phyloP scores from a whole-genome alignment of 2,329 filamentous ascomycete genomes.

The Chaetomiaceae sp. region DNA sequence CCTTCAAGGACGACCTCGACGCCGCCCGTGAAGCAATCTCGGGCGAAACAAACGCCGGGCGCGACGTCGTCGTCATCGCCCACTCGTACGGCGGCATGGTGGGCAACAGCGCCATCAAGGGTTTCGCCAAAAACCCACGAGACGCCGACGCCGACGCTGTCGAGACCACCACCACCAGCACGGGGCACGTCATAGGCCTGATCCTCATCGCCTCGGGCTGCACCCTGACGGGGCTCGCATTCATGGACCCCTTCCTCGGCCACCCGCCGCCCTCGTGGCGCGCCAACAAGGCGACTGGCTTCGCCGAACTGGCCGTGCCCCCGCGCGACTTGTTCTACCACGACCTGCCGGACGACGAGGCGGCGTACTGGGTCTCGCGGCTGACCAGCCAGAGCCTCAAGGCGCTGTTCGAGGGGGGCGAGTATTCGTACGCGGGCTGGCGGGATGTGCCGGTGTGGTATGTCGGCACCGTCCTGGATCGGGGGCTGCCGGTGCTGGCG shows the following conservation, averaged over 20 bases:
- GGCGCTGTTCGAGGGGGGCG: constrained; percentile 41
- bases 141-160: background rate
- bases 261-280: constrained; percentile 41
- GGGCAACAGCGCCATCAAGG: constrained; percentile 43
- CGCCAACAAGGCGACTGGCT: constrained; percentile 38
- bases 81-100: constrained; percentile 49
- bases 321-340: constrained; percentile 46
- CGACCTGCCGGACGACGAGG: constrained; percentile 43
- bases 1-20: constrained; percentile 41
- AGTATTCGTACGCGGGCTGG: constrained; percentile 44
- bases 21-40: constrained; percentile 35
- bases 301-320: constrained; percentile 36
- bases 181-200: constrained; percentile 41
- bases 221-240: constrained; percentile 33
- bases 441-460: constrained; percentile 45
- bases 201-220: constrained; percentile 44
- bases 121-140: too few species aligned
- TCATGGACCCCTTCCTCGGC: constrained; percentile 40
- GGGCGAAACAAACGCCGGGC: constrained; percentile 34
- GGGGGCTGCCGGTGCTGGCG: constrained; percentile 35
- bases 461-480: constrained; percentile 41
- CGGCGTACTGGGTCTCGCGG: constrained; percentile 37
- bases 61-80: constrained; percentile 42
- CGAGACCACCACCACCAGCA: background rate
- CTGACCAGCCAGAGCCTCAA: constrained; percentile 41